A percentile compares a stretch with the other conserved stretches of the same genome.
Evolutionary conservation across 805 yeast species (phyloP).

Genomic region (Candida andamanensis): DNA sequence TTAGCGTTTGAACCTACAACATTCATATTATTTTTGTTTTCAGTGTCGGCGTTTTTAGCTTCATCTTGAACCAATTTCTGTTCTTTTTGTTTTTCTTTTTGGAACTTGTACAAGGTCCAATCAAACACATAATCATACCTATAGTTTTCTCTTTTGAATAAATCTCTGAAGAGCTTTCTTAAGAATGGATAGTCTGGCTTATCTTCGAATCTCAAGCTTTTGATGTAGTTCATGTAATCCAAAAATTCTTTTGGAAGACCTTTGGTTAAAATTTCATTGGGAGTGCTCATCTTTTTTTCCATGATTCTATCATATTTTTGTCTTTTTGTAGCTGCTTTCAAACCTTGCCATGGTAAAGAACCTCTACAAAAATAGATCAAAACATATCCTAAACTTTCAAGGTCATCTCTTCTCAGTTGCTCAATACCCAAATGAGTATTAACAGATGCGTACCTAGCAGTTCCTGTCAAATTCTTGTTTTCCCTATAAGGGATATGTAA

Average conservation of each 20-base stretch:
- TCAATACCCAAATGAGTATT: slow-evolving; percentile 97
- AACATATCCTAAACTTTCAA: slow-evolving; percentile 92
- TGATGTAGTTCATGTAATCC: slow-evolving; percentile 81
- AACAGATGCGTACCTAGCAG: slow-evolving; percentile 93
- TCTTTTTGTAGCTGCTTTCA: slow-evolving; percentile 93
- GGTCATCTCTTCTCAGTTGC: slow-evolving; percentile 93
- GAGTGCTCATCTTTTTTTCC: slow-evolving; percentile 90
- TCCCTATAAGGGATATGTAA: slow-evolving; percentile 94
- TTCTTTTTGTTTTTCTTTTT: slow-evolving; percentile 50
- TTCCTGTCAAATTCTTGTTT: slow-evolving; percentile 93
- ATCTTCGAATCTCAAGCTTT: slow-evolving; percentile 89
- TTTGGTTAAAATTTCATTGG: slow-evolving; percentile 78
- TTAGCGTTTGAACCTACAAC: slow-evolving; percentile 10
- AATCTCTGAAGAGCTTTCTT: slow-evolving; percentile 83
- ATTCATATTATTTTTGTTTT: slow-evolving; percentile 13
- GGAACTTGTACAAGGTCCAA: slow-evolving; percentile 88
- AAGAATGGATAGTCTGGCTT: slow-evolving; percentile 90
- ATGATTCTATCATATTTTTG: slow-evolving; percentile 95
- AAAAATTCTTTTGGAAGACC: slow-evolving; percentile 91
- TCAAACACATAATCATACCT: slow-evolving; percentile 92
- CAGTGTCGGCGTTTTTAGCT: slow-evolving; percentile 15
- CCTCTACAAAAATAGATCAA: slow-evolving; percentile 93
- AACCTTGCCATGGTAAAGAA: slow-evolving; percentile 97
- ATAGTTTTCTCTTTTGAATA: slow-evolving; percentile 82
- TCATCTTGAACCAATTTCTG: slow-evolving; percentile 30